Conservation (phyloP, 2,329 filamentous ascomycete species). For the Exophiala bonariae region DNA sequence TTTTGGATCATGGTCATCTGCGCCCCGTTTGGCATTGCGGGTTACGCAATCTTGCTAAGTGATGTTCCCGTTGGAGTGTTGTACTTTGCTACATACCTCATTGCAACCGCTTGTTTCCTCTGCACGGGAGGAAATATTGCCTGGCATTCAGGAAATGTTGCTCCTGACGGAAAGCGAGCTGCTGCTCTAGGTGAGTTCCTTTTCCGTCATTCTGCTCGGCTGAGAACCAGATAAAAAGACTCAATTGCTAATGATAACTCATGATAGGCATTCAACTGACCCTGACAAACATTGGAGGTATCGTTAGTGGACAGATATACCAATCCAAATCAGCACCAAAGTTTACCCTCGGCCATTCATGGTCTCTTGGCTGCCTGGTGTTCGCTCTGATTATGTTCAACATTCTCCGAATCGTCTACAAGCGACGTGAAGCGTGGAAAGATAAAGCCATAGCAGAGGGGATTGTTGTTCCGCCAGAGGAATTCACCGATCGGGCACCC, state of each 20-base stretch:
- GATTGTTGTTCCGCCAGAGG: conserved; percentile 11
- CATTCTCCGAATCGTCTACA: conserved; percentile 16
- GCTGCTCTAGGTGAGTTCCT: conserved; percentile 37
- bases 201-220: too few species aligned
- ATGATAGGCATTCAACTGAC: conserved; percentile 17
- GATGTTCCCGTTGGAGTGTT: conserved; percentile 27
- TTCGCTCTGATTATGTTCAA: conserved; percentile 19
- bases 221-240: too few species aligned
- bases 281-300: conserved; percentile 30
- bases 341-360: conserved; percentile 20
- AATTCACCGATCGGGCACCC: conserved; percentile 22
- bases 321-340: conserved; percentile 17
- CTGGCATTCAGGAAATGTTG: conserved; percentile 34
- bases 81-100: conserved; percentile 32
- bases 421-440: conserved; percentile 14
- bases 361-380: conserved; percentile 17
- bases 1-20: conserved; percentile 38
- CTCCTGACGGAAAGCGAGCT: conserved; percentile 32
- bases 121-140: conserved; percentile 32
- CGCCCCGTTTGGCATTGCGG: conserved; percentile 33
- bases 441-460: conserved; percentile 15
- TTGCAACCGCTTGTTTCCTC: conserved; percentile 34
- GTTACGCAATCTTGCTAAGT: conserved; percentile 35
- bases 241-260: neutral
- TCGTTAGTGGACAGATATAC: conserved; percentile 49